Percentiles rank a stretch among this genome's conserved stretches.
These are phyloP conservation scores for Penicillium flavigenum DNA, from an alignment of 495 filamentous ascomycete genomes.

Conservation along the genomic window DNA sequence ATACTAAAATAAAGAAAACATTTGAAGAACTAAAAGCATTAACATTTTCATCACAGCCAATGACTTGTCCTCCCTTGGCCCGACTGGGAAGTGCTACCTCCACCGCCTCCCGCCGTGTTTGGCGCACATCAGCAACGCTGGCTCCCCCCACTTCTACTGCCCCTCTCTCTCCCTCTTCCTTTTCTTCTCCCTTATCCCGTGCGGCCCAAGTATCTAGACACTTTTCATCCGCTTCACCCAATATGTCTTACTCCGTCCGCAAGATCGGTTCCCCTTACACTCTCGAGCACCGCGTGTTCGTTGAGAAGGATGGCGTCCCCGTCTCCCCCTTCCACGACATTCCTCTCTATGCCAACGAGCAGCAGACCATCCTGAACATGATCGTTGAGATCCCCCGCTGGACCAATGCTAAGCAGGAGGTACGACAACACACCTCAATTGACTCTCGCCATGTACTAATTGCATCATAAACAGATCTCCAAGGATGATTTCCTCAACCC, in stretches of 20 bases:
- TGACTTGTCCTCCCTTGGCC: slow-evolving; percentile 38
- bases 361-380: slow-evolving; percentile 97
- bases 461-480: slow-evolving; percentile 64
- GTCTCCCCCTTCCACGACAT: slow-evolving; percentile 98
- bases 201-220: slow-evolving; percentile 33
- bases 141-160: slow-evolving; percentile 46
- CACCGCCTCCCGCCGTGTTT: slow-evolving; percentile 42
- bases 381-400: slow-evolving; percentile 98
- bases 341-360: slow-evolving; percentile 91
- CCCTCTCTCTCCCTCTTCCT: slow-evolving; percentile 40
- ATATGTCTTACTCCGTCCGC: slow-evolving; percentile 63
- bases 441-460: slow-evolving; percentile 17
- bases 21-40: background rate
- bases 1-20: slow-evolving; percentile 4
- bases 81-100: slow-evolving; percentile 37
- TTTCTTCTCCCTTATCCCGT: slow-evolving; percentile 35
- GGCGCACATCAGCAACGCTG: slow-evolving; percentile 44
- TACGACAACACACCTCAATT: slow-evolving; percentile 36
- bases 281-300: slow-evolving; percentile 93
- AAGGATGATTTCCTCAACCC: slow-evolving; percentile 97
- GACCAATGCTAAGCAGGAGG: slow-evolving; percentile 99
- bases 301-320: slow-evolving; percentile 94
- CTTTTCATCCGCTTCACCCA: slow-evolving; percentile 32
- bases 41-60: slow-evolving; percentile 21
- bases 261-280: slow-evolving; percentile 90